Base-by-base conservation (phyloP, 2,329 filamentous ascomycete species). In the Aspergillus fumigatus region DNA sequence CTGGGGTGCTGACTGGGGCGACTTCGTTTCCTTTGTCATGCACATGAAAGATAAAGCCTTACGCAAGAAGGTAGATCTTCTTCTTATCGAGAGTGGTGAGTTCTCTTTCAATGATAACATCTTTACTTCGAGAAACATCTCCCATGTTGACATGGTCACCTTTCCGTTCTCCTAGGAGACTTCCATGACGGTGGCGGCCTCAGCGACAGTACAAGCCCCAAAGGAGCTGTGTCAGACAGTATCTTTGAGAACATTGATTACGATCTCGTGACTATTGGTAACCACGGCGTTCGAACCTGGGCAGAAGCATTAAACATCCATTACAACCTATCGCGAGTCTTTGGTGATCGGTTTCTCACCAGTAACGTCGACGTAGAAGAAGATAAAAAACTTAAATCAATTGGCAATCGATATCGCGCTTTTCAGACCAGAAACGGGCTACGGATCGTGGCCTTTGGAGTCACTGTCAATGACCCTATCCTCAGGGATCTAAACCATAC, bases 1-100 rank as follows among this genome's bases (percentile, higher is more conserved):
- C 64, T 87, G 86, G 59, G 83, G 84, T 43, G 84, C 84, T 1
- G 85, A 88, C 65, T 87, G 84, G 83, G 85, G 85, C 25, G 85
- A 88, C 67, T 86, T 82, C 68, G 82, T 84, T 45, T 81, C 81
- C 54, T 87, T 87, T 65, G 77, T 80, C 11, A 79, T 77, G 51
- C 80, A 80, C 59, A 85, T 29, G 27, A 29, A 29, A 29, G 27
- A 29, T 29, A 29, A 29, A 29, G 27, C 27, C 27, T 29, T 29
- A 29, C 27, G 27, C 8, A 29, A 29, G 8, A 29, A 29, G 27
- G 27, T 29, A 29, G 27, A 29, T 29, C 27, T 29, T 29, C 27
- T 29, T 29, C 27, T 29, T 29, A 29, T 29, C 27, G 27, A 29
- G 9, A 29, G 27, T 29, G 27, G 27, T 29, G 27, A 29, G 27